Base-by-base conservation (phyloP, 2,329 filamentous ascomycete species). In the Aspergillus sp. region DNA sequence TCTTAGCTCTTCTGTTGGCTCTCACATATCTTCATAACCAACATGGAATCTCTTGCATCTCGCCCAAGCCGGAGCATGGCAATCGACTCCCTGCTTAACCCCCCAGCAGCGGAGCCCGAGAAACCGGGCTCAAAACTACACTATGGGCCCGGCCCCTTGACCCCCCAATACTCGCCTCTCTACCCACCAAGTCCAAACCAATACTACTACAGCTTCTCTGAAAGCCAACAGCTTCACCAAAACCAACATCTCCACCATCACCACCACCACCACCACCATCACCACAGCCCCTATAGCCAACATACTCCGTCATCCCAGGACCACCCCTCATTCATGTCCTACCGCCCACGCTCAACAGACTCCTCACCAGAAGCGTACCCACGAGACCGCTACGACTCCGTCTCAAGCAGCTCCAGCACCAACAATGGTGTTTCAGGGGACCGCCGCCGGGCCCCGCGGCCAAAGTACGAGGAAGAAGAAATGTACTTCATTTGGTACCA, bases 401-500 rank as follows among this genome's bases (percentile, higher is more conserved):
- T 76, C 48, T 76, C 75, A 12, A 77, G 74, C 63, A 71, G 67
- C 53, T 75, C 74, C 19, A 74, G 71, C 39, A 68, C 52, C 68
- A 53, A 64, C 68, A 37, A 37, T 37, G 35, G 35, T n/a, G 35
- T 12, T 12, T 37, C 35, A n/a, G 35, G 12, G 15, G 75, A 76
- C 52, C 71, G 72, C 15, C 74, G 76, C 8, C 74, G 77, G 4
- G 68, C 73, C 6, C 75, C 76, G n/a, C 72, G 77, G 5, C 77
- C 76, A 25, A 78, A 77, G 66, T 80, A 80, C 65, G 73, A 74
- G 45, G 72, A 76, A 52, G 78, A 80, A 66, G 76, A 80, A 59
- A 75, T 75, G 70, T 77, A 76, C 64, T 80, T 80, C 58, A 79
- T 80, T 59, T 81, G 78, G 78, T 81, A 80, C 62, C 76, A 79